A percentile compares a stretch with the other conserved stretches of the same genome.
Conservation (phyloP, 495 filamentous ascomycete species). For the Cladorrhinum samala region DNA sequence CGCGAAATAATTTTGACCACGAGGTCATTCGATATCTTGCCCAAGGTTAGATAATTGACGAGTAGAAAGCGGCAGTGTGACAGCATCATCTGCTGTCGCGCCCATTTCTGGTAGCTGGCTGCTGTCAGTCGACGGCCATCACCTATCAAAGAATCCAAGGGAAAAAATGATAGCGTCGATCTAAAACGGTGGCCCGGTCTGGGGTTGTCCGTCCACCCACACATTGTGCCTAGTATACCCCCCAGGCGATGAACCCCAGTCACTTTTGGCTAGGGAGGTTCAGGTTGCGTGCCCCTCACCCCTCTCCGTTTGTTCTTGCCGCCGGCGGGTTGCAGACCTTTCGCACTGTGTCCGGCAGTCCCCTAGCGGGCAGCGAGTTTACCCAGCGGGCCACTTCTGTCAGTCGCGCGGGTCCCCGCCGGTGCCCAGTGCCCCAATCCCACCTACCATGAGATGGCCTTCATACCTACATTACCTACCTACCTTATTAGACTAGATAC, state of each 20-base stretch:
- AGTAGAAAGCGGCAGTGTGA: constrained; percentile 11
- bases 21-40: constrained; percentile 4
- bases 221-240: not conserved
- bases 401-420: constrained; percentile 13
- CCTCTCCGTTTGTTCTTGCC: constrained; percentile 3
- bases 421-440: not conserved
- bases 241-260: no score
- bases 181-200: not conserved
- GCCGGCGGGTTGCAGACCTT: not conserved
- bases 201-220: not conserved
- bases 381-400: constrained; percentile 7
- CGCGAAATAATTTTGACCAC: not conserved
- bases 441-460: constrained; percentile 9
- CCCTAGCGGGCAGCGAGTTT: constrained; percentile 9
- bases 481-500: no score
- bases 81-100: not conserved
- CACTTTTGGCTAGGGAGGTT: no score
- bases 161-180: not conserved
- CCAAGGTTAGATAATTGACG: constrained; percentile 6
- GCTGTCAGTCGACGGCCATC: not conserved
- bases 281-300: not conserved
- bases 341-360: constrained; percentile 24
- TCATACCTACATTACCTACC: no score
- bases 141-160: not conserved
- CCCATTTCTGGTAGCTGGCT: not conserved